Evolutionary conservation across 225 moss, liverwort and hornwort genomes (phyloP), one percentile per base, ranked within the genome.

Genomic region (Bryum argenteum): DNA sequence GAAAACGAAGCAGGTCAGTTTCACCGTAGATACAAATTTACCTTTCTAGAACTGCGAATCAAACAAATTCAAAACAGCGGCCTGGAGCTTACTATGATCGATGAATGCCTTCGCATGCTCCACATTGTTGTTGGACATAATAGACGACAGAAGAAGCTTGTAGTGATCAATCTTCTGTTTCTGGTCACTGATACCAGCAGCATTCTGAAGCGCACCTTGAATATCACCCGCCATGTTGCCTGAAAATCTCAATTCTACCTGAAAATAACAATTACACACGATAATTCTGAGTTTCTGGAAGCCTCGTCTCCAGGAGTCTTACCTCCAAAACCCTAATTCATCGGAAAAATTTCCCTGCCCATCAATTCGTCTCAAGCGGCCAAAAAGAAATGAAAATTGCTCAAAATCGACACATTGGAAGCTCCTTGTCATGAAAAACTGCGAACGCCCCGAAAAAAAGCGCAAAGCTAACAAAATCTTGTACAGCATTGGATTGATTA

Each of bases 91-190:
- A 97, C 96, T 98, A 82, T 94, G 97, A 73, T 94, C 94, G 69
- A 94, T 94, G 75, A 92, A 98, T 24, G 90, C 92, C 77, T 91
- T 92, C 57, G 94, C 87, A 82, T 92, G 77, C 37, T 80, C 80
- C 73, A 98, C 94, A 80, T 94, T 92, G 75, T 98, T 94, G 67
- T 80, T 94, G 62, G 83, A 79, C 77, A 94, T 88, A 66, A 98
- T 94, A 15, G 94, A 98, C 50, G 97, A 94, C 51, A 98, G 75
- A 43, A 94, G 89, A 71, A 89, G 70, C 88, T 98, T 98, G 70
- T 94, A 98, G 24, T 92, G 89, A 70, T 98, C 94, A 65, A 98
- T 98, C 88, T 98, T 98, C 80, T 90, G 86, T 66, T 98, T 94
- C 84, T 98, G 97, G 73, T 98, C 97, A 67, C 85, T 83, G 59